Evolutionary conservation across 2,329 filamentous ascomycete species (phyloP).

Genomic region (Harringtonia aguacate): DNA sequence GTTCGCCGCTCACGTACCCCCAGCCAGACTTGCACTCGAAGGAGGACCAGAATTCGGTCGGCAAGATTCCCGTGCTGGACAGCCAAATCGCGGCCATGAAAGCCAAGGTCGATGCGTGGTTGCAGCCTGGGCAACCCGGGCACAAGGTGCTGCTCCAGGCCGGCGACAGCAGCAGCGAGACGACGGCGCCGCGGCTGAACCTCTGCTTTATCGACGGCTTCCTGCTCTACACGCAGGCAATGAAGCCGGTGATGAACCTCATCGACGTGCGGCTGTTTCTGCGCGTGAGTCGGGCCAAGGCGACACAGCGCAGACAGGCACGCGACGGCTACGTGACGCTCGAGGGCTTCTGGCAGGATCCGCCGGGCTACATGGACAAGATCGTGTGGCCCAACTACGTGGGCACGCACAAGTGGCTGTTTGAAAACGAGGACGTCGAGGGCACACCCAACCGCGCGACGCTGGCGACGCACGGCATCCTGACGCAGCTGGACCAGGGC

Average conservation of each 20-base stretch:
- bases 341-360: conserved; percentile 92
- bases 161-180: not conserved
- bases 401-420: conserved; percentile 69
- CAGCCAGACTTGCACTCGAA: conserved; percentile 42
- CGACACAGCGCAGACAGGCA: conserved; percentile 55
- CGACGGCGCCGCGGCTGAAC: conserved; percentile 18
- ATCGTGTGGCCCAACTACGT: conserved; percentile 96
- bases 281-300: conserved; percentile 52
- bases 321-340: conserved; percentile 69
- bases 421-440: conserved; percentile 58
- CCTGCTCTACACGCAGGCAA: conserved; percentile 56
- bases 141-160: conserved; percentile 14
- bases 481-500: conserved; percentile 34
- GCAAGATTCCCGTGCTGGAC: conserved; percentile 39
- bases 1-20: too few species aligned
- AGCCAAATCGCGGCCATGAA: conserved; percentile 34
- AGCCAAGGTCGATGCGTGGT: conserved; percentile 35
- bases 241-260: conserved; percentile 43
- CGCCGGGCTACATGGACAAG: conserved; percentile 85
- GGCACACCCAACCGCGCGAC: conserved; percentile 37
- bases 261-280: conserved; percentile 75
- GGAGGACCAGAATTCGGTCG: conserved; percentile 54
- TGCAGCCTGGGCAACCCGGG: conserved; percentile 31
- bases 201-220: conserved; percentile 83
- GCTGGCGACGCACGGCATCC: conserved; percentile 27